Conservation (phyloP, 306 rosid species). For the Prunus salicina region DNA sequence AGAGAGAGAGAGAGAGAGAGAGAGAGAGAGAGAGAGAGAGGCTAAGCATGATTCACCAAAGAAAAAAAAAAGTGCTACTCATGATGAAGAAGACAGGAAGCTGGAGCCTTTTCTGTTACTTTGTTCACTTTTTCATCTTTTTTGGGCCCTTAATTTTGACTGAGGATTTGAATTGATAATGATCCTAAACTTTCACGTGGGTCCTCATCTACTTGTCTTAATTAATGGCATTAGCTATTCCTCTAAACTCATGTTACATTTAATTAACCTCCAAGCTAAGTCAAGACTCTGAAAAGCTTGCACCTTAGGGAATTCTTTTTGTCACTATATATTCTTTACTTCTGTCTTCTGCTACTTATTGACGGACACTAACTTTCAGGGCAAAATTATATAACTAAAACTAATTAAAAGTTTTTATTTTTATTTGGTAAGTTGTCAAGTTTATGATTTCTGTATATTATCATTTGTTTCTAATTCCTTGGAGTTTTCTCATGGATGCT, state of each 20-base stretch:
- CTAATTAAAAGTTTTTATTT: neutral
- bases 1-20: neutral
- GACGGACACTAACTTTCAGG: neutral
- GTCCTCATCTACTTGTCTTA: neutral
- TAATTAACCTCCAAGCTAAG: neutral
- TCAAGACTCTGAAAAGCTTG: conserved; percentile 1
- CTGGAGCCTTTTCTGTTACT: neutral
- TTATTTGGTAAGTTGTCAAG: neutral
- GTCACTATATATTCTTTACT: conserved; percentile 5
- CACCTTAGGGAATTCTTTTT: neutral
- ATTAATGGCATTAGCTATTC: neutral
- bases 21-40: neutral
- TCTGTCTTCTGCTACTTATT: conserved; percentile 2
- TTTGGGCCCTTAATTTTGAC: conserved; percentile 19
- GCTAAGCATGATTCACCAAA: conserved; percentile 8
- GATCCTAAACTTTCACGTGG: conserved; percentile 18
- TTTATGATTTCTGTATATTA: neutral
- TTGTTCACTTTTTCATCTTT: conserved; percentile 3
- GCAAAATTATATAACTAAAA: neutral
- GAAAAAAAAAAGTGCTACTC: neutral
- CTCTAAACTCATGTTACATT: neutral
- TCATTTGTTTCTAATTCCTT: neutral
- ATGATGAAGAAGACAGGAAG: conserved; percentile 11
- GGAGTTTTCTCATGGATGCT: neutral
- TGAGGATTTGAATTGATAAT: conserved; percentile 4